Evolutionary conservation across 805 yeast genomes (phyloP).

Genomic region (Kodamaea restingae): DNA sequence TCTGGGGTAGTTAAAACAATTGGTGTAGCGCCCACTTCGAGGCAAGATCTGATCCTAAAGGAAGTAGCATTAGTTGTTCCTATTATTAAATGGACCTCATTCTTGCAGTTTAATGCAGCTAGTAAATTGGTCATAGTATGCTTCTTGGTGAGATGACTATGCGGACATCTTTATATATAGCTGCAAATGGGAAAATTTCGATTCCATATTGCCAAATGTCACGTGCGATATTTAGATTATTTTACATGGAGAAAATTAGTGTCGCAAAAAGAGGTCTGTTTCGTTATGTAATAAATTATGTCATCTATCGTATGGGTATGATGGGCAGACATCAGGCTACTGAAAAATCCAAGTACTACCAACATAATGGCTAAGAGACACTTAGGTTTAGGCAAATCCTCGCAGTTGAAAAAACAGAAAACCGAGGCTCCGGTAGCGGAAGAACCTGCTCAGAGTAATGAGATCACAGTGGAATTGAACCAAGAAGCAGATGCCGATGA

Average conservation of each 20-base stretch:
- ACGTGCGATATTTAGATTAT: slow-evolving; percentile 11
- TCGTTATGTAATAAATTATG: not conserved
- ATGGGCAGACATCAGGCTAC: not conserved
- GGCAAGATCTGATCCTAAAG: slow-evolving; percentile 44
- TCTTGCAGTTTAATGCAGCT: slow-evolving; percentile 42
- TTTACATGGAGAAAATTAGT: no score
- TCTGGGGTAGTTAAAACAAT: slow-evolving; percentile 39
- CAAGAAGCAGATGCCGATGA: slow-evolving; percentile 72
- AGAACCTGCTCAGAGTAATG: slow-evolving; percentile 17
- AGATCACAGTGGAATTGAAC: slow-evolving; percentile 56
- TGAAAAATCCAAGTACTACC: not conserved
- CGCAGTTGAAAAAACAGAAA: slow-evolving; percentile 25
- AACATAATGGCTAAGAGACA: slow-evolving; percentile 28
- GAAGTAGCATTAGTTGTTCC: slow-evolving; percentile 48
- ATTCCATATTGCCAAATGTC: slow-evolving; percentile 14
- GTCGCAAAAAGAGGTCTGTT: no score
- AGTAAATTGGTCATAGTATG: slow-evolving; percentile 22
- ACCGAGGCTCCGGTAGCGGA: slow-evolving; percentile 14
- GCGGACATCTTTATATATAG: slow-evolving; percentile 3
- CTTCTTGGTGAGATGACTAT: not conserved
- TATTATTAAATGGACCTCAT: slow-evolving; percentile 54
- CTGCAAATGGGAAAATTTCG: slow-evolving; percentile 1
- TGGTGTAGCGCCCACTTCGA: slow-evolving; percentile 55
- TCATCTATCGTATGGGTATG: not conserved
- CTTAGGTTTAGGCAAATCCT: slow-evolving; percentile 36